Evolutionary conservation across 2,329 filamentous ascomycete species (phyloP).

Genomic region (Fusarium transvaalense): DNA sequence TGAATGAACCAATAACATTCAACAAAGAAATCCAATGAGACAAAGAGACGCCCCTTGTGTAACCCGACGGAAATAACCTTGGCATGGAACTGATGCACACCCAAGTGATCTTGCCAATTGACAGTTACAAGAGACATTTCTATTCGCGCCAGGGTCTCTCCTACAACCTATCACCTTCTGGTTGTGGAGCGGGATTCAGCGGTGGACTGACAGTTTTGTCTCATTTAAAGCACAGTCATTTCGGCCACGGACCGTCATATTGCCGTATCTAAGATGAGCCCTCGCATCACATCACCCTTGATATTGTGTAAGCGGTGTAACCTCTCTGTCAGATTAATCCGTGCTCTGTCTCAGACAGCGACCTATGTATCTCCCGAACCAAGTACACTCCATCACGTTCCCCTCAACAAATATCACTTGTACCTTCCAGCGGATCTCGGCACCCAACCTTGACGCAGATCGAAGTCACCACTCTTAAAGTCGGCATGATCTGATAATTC

Average conservation of each 20-base stretch:
- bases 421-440: too few relatives aligned
- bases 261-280: not conserved
- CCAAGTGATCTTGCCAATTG: not conserved
- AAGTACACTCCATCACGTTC: not conserved
- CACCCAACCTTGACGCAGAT: not conserved
- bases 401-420: not conserved
- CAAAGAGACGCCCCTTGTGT: not conserved
- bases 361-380: too few relatives aligned
- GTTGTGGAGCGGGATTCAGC: not conserved
- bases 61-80: constrained; percentile 2
- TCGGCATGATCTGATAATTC: not conserved
- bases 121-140: not conserved
- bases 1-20: not conserved
- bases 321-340: not conserved
- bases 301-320: not conserved
- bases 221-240: not conserved
- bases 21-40: too few relatives aligned
- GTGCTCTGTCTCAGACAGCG: too few relatives aligned
- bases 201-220: not conserved
- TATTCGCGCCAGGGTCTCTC: too few relatives aligned
- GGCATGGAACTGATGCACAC: not conserved
- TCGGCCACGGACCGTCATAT: not conserved
- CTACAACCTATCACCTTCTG: not conserved
- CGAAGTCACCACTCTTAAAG: not conserved
- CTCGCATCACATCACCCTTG: not conserved